Percentiles rank a stretch among this genome's conserved stretches.
Evolutionary conservation across 2,329 filamentous ascomycete genomes (phyloP).

Genomic region (Acephala macrosclerotiorum): DNA sequence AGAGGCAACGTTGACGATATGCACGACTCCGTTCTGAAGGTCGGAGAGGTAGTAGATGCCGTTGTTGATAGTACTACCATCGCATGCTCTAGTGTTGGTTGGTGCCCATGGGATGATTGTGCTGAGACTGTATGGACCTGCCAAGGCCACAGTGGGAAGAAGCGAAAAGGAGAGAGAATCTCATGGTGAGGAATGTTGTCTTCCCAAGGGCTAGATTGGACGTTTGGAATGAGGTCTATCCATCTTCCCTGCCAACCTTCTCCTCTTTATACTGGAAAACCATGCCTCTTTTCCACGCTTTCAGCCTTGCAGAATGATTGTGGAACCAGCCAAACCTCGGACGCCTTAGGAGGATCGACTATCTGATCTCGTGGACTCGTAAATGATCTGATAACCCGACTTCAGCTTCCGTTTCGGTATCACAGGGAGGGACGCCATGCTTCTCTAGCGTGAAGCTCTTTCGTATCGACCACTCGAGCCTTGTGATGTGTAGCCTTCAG

Average conservation of each 20-base stretch:
- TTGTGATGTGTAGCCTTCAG: neutral
- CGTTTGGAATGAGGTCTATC: neutral
- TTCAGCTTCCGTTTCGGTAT: neutral
- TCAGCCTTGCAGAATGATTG: neutral
- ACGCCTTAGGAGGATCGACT: neutral
- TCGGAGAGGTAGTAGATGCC: constrained; percentile 22
- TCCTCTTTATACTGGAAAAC: neutral
- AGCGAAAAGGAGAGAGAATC: neutral
- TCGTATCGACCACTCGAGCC: neutral
- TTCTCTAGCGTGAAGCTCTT: neutral
- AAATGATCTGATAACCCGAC: neutral
- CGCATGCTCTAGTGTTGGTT: neutral
- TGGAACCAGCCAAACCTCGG: neutral
- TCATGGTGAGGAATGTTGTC: neutral
- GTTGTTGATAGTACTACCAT: constrained; percentile 14
- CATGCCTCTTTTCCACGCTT: neutral
- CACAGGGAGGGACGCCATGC: neutral
- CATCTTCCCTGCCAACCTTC: neutral
- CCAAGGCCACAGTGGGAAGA: neutral
- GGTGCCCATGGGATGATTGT: constrained; percentile 8
- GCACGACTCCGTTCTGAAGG: constrained; percentile 19
- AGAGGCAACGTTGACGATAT: constrained; percentile 18
- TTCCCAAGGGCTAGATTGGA: neutral
- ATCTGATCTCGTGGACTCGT: neutral
- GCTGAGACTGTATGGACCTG: constrained; percentile 7